These are phyloP conservation scores for Moniliella sp. DNA, from an alignment of 1,284 basidiomycete genomes.

Conservation along the genomic window DNA sequence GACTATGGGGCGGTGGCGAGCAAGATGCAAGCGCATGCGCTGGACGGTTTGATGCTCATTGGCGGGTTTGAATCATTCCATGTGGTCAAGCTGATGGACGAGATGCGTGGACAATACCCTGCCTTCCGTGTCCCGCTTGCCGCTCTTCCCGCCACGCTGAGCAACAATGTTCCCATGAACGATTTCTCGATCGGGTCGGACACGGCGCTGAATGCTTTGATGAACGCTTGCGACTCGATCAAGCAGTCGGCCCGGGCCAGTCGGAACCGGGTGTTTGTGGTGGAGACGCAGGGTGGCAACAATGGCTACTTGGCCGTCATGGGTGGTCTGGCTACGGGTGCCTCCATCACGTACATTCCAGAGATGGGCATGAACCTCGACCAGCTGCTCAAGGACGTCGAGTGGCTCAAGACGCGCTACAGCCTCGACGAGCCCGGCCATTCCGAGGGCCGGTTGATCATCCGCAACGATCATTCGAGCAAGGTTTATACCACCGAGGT, in stretches of 20 bases:
- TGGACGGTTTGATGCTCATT: constrained; percentile 68
- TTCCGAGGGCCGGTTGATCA: constrained; percentile 73
- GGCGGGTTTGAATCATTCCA: constrained; percentile 90
- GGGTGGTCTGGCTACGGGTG: constrained; percentile 81
- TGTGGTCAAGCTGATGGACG: constrained; percentile 55
- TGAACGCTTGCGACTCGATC: constrained; percentile 89
- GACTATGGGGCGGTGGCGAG: constrained; percentile 52
- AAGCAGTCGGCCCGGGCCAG: constrained; percentile 91
- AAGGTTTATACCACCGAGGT: constrained; percentile 73
- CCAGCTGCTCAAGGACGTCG: constrained; percentile 59
- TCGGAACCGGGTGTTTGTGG: constrained; percentile 81
- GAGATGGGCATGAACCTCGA: constrained; percentile 70
- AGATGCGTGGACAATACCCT: constrained; percentile 59
- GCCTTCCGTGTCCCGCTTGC: constrained; percentile 48
- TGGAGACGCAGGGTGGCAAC: constrained; percentile 89
- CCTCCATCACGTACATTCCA: constrained; percentile 77
- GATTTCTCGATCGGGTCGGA: constrained; percentile 86
- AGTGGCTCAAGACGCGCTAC: constrained; percentile 70
- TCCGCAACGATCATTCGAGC: constrained; percentile 57
- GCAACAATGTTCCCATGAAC: constrained; percentile 90
- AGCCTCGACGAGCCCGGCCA: constrained; percentile 64
- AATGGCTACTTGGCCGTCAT: constrained; percentile 87
- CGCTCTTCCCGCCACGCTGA: constrained; percentile 54
- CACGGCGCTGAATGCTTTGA: constrained; percentile 86
- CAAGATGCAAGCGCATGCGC: constrained; percentile 64